Percentiles rank a stretch among this genome's conserved stretches.
Evolutionary conservation across 1,284 basidiomycete genomes (phyloP).

Genomic region (Cutaneotrichosporon cavernicola): DNA sequence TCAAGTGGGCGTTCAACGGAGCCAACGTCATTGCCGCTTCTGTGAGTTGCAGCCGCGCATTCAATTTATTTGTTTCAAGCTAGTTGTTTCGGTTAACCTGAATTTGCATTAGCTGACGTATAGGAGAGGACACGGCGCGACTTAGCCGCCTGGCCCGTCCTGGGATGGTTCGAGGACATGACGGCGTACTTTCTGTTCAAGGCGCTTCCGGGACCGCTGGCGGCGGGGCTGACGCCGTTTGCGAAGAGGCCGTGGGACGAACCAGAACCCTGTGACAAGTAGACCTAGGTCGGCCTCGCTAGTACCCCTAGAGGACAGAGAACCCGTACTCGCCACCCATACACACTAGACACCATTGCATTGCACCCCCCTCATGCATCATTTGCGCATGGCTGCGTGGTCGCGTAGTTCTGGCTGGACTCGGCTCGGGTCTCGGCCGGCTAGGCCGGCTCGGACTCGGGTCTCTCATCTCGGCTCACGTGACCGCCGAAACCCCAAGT

Average conservation of each 20-base stretch:
- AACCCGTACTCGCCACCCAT: neutral
- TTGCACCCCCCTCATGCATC: neutral
- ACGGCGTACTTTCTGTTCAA: neutral
- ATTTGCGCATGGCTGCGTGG: neutral
- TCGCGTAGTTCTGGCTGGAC: neutral
- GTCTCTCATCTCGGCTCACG: neutral
- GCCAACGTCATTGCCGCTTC: neutral
- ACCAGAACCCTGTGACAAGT: neutral
- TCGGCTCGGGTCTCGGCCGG: neutral
- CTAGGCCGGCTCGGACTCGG: neutral
- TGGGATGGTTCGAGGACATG: neutral
- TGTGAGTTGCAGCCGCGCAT: neutral
- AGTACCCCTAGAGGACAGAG: neutral
- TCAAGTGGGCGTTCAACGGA: neutral
- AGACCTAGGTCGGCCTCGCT: neutral
- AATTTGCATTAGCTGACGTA: no score
- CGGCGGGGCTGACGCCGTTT: neutral
- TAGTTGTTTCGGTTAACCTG: no score
- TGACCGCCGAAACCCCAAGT: neutral
- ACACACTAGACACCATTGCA: neutral
- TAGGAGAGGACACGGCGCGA: neutral
- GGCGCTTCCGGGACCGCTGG: neutral
- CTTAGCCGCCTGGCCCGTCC: neutral
- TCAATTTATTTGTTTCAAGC: neutral
- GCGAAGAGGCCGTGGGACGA: neutral